Base-by-base conservation (phyloP, 495 filamentous ascomycete genomes). In the Friedmanniomyces endolithicus region DNA sequence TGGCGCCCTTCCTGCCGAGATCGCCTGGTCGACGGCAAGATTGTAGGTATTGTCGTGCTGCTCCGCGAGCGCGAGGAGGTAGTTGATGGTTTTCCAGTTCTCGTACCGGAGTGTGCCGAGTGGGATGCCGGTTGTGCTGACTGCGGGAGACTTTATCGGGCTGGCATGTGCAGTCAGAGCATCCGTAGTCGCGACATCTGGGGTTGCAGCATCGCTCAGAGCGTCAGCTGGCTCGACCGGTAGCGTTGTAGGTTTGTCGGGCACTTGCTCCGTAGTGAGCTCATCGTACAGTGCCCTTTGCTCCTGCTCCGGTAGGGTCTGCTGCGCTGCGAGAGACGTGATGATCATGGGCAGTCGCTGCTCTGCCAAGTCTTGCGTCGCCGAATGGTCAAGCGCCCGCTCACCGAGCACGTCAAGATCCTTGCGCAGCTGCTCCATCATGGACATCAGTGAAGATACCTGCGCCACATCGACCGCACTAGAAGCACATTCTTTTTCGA, bases 41-140 rank as follows among this genome's bases (percentile, higher is more conserved):
- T 49, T 19, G 31, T 61, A 53, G 11, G 17, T 34, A 27, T 22
- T 23, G 14, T 65, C 56, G 40, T 47, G 51, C 17, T 25, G n/a
- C n/a, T 59, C 54, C 7, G 63, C 47, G 29, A 61, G 50, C 12
- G 52, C 43, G 1, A 67, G 56, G 11, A 67, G 52, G 11, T 57
- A 59, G 43, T 67, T 67, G 25, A 67, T 60, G 12, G 55, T 31
- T 44, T 66, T 67, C 65, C 65, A 67, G 48, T 65, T 67, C 48
- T 64, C 57, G 50, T 59, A 67, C 11, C 65, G 53, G 19, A 67
- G 55, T n/a, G 55, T 50, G 20, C 63, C 63, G 11, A 65, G 55
- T 7, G 63, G 49, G 14, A 65, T 49, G 43, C 55, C 56, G 1
- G 59, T 63, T 6, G 47, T 6, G 39, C 48, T 59, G 2, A 45